A percentile compares a stretch with the other conserved stretches of the same genome.
These are phyloP conservation scores for Daucus carota DNA, from an alignment of 129 eudicot genomes.

Conservation along the genomic window DNA sequence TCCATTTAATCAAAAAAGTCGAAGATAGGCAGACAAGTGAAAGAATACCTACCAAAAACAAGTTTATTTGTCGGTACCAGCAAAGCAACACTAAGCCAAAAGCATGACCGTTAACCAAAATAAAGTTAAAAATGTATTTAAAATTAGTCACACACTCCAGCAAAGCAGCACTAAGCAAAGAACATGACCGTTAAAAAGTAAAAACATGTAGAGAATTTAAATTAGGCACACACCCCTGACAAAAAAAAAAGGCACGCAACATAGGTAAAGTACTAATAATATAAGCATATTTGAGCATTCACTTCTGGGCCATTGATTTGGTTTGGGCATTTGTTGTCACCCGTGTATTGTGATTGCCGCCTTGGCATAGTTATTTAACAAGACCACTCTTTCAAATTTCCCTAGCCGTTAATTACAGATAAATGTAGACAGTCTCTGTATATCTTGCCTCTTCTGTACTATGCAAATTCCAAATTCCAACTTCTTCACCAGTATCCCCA, in stretches of 20 bases:
- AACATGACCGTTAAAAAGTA: neutral
- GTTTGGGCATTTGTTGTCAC: neutral
- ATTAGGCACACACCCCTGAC: neutral
- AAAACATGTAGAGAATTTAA: neutral
- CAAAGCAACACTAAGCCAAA: neutral
- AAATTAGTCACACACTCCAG: neutral
- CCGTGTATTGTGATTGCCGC: neutral
- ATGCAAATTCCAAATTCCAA: neutral
- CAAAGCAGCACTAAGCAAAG: neutral
- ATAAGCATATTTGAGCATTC: neutral
- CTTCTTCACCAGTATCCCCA: neutral
- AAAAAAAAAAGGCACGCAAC: no score
- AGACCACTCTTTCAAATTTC: neutral
- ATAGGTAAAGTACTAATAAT: neutral
- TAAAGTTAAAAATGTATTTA: neutral
- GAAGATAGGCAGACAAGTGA: no score
- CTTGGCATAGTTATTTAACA: neutral
- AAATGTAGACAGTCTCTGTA: neutral
- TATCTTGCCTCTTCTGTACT: neutral
- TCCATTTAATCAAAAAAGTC: no score
- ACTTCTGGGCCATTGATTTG: neutral
- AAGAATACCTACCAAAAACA: no score
- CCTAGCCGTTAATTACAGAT: neutral
- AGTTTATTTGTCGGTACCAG: neutral
- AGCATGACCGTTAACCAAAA: neutral